phyloP scores from a whole-genome alignment of 1,284 basidiomycete genomes.

The Termitomyces sp. region DNA sequence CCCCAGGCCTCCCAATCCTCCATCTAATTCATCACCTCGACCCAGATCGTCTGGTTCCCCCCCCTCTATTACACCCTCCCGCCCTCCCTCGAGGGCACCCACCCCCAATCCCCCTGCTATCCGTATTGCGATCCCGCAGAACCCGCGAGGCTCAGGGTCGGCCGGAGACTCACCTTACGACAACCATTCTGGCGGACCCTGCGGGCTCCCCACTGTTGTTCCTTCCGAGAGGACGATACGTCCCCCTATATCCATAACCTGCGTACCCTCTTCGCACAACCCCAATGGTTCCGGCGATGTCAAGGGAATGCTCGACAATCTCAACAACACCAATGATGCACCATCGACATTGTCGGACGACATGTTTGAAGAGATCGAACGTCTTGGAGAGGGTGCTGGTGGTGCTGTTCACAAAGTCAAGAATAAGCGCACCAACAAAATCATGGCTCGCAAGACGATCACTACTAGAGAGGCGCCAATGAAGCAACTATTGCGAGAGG shows the following conservation, averaged over 20 bases:
- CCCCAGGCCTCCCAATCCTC: slow-evolving; percentile 15
- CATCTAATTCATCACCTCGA: slow-evolving; percentile 19
- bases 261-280: slow-evolving; percentile 28
- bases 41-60: slow-evolving; percentile 25
- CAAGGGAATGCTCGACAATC: slow-evolving; percentile 33
- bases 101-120: slow-evolving; percentile 28
- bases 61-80: slow-evolving; percentile 27
- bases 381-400: slow-evolving; percentile 93
- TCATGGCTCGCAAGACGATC: slow-evolving; percentile 97
- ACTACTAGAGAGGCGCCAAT: slow-evolving; percentile 91
- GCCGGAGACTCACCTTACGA: slow-evolving; percentile 25
- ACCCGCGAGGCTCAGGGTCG: slow-evolving; percentile 20
- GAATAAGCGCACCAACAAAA: slow-evolving; percentile 68
- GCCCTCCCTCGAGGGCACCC: slow-evolving; percentile 26
- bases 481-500: slow-evolving; percentile 90
- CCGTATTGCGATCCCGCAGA: slow-evolving; percentile 24
- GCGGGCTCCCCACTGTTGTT: slow-evolving; percentile 26
- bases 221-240: slow-evolving; percentile 50
- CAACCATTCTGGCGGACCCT: slow-evolving; percentile 34
- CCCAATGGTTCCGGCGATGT: slow-evolving; percentile 34
- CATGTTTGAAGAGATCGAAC: slow-evolving; percentile 64
- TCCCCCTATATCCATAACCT: slow-evolving; percentile 27
- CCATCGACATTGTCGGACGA: slow-evolving; percentile 57
- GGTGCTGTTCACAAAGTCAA: slow-evolving; percentile 92
- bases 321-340: slow-evolving; percentile 28